These are phyloP conservation scores for Lactuca sativa DNA, from an alignment of 129 eudicot species.

Conservation along the genomic window DNA sequence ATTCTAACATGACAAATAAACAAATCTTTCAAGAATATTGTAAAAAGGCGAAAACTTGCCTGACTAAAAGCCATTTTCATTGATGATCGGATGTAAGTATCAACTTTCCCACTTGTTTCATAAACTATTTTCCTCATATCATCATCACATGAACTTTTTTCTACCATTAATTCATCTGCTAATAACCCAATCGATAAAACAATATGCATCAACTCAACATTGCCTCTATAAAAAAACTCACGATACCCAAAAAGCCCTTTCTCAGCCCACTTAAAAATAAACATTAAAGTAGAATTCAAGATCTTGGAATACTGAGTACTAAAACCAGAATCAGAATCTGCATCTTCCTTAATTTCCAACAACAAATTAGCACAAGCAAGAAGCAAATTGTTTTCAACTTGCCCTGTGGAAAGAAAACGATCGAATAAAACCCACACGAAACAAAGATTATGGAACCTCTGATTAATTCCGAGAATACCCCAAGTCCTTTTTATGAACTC, in stretches of 20 bases:
- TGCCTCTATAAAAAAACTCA: constrained; percentile 61
- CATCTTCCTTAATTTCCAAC: constrained; percentile 61
- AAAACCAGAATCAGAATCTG: constrained; percentile 30
- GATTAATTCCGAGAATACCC: constrained; percentile 70
- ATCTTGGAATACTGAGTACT: constrained; percentile 40
- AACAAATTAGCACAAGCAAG: constrained; percentile 66
- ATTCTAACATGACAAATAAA: no score
- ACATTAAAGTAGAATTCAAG: constrained; percentile 47
- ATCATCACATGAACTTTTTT: constrained; percentile 44
- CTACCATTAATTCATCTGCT: constrained; percentile 58
- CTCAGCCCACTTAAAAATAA: constrained; percentile 73
- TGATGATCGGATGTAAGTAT: constrained; percentile 70
- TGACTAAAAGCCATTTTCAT: constrained; percentile 65
- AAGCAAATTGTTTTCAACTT: constrained; percentile 72
- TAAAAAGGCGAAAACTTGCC: constrained; percentile 42
- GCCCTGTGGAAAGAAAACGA: constrained; percentile 54
- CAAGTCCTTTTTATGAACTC: constrained; percentile 83
- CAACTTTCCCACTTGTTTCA: constrained; percentile 51
- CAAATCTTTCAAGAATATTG: not conserved
- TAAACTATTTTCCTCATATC: constrained; percentile 42
- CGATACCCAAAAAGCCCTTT: constrained; percentile 61
- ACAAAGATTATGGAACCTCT: constrained; percentile 67
- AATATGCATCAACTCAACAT: constrained; percentile 60
- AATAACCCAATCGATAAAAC: constrained; percentile 56
- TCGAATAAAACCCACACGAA: constrained; percentile 69